These are phyloP conservation scores for Roridomyces roridus DNA, from an alignment of 768 basidiomycete genomes.

Conservation along the genomic window DNA sequence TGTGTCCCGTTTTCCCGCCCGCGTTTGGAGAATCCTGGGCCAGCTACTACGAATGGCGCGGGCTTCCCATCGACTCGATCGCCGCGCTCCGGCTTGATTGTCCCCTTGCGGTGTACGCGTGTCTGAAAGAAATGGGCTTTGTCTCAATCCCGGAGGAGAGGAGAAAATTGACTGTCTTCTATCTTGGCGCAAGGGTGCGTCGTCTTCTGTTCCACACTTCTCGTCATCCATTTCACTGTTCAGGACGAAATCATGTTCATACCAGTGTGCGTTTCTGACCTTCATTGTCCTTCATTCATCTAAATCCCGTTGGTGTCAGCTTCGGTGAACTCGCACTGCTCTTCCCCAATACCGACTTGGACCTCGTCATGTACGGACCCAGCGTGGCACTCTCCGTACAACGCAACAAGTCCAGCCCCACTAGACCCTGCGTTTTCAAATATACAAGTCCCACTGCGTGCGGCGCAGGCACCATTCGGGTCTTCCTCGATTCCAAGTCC, in stretches of 20 bases:
- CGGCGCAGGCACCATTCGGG: constrained; percentile 44
- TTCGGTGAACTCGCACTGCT: constrained; percentile 54
- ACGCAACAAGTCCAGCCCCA: too few species aligned
- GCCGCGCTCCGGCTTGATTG: constrained; percentile 51
- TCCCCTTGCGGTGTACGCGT: constrained; percentile 48
- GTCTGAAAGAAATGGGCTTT: constrained; percentile 39
- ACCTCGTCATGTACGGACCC: too few species aligned
- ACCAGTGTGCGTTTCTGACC: constrained; percentile 40
- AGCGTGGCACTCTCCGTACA: too few species aligned
- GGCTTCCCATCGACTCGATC: constrained; percentile 47
- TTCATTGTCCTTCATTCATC: not conserved
- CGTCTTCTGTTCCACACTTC: constrained; percentile 23
- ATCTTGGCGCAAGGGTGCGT: constrained; percentile 9
- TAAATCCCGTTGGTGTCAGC: constrained; percentile 27
- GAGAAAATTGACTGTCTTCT: constrained; percentile 10
- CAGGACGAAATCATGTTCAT: constrained; percentile 47
- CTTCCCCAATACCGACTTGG: constrained; percentile 49
- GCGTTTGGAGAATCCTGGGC: constrained; percentile 44
- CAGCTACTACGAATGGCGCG: constrained; percentile 53
- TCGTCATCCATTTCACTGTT: constrained; percentile 36
- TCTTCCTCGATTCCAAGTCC: constrained; percentile 35
- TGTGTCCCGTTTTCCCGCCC: constrained; percentile 29
- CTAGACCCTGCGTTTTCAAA: too few species aligned
- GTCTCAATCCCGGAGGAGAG: not conserved
- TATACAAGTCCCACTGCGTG: constrained; percentile 44